These are phyloP conservation scores for Leptographium galeiforme DNA, from an alignment of 2,329 filamentous ascomycete genomes.

Conservation along the genomic window DNA sequence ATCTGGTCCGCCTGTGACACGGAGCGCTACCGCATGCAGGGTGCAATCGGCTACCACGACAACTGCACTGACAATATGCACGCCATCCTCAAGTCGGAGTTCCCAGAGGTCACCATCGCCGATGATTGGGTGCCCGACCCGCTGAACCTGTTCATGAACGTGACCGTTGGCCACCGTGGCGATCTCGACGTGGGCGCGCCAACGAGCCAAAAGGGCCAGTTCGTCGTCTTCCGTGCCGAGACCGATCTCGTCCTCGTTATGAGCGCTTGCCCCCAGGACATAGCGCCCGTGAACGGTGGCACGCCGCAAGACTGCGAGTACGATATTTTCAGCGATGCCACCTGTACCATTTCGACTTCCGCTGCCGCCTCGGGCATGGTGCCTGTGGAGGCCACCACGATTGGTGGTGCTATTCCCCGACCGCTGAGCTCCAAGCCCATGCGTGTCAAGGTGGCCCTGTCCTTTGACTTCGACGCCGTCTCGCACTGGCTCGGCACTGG, in stretches of 20 bases:
- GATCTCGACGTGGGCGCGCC: slow-evolving; percentile 19
- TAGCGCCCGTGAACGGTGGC: slow-evolving; percentile 22
- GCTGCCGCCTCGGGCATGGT: neutral
- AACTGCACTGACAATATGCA: slow-evolving; percentile 27
- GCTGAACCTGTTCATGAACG: slow-evolving; percentile 31
- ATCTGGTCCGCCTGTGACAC: slow-evolving; percentile 26
- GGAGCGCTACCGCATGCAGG: slow-evolving; percentile 23
- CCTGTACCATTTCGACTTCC: neutral
- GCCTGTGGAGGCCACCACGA: neutral
- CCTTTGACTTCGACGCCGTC: slow-evolving; percentile 38
- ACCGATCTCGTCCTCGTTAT: slow-evolving; percentile 24
- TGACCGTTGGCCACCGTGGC: slow-evolving; percentile 21
- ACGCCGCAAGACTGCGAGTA: slow-evolving; percentile 21
- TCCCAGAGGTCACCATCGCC: slow-evolving; percentile 14
- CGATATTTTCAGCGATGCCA: slow-evolving; percentile 4
- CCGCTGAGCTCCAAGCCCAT: slow-evolving; percentile 1
- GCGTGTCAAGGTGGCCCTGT: slow-evolving; percentile 17
- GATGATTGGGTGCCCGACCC: slow-evolving; percentile 24
- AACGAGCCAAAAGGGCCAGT: slow-evolving; percentile 20
- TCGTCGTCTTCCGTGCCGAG: slow-evolving; percentile 21
- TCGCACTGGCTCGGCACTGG: slow-evolving; percentile 40
- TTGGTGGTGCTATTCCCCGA: neutral
- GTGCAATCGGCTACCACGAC: slow-evolving; percentile 23
- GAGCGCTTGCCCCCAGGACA: slow-evolving; percentile 28
- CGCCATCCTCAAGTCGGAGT: slow-evolving; percentile 15